These are phyloP conservation scores for Penicillium longicatenatum DNA, from an alignment of 495 filamentous ascomycete genomes.

Conservation along the genomic window DNA sequence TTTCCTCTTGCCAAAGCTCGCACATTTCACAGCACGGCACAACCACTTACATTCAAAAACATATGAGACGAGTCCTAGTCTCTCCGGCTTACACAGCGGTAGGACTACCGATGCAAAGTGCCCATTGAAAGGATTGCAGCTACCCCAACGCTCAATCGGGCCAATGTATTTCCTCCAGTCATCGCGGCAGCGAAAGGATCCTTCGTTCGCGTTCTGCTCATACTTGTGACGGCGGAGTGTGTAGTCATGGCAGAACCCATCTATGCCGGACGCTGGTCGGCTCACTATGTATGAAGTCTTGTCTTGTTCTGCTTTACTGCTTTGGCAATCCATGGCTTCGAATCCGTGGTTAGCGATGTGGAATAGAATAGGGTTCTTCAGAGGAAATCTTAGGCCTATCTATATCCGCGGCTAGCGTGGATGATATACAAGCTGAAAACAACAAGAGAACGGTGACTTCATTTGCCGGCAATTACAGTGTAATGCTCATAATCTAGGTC, in stretches of 20 bases:
- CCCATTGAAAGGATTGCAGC: slow-evolving; percentile 24
- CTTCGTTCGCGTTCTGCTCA: slow-evolving; percentile 23
- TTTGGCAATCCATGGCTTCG: slow-evolving; percentile 1
- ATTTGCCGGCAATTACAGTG: too few species aligned
- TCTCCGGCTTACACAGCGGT: slow-evolving; percentile 23
- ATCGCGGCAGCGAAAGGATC: slow-evolving; percentile 19
- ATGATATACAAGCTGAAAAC: too few species aligned
- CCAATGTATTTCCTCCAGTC: slow-evolving; percentile 26
- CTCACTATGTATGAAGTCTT: too few species aligned
- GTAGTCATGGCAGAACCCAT: slow-evolving; percentile 21
- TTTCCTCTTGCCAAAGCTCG: neutral
- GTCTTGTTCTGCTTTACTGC: too few species aligned
- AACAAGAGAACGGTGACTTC: too few species aligned
- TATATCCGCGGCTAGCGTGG: too few species aligned
- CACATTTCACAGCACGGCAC: too few species aligned
- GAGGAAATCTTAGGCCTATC: too few species aligned
- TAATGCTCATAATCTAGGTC: too few species aligned
- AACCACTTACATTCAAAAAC: slow-evolving; percentile 25
- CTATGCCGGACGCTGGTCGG: slow-evolving; percentile 7
- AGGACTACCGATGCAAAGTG: slow-evolving; percentile 25
- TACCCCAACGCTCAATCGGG: slow-evolving; percentile 27
- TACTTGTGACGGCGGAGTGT: slow-evolving; percentile 20
- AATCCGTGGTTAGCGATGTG: too few species aligned
- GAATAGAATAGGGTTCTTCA: too few species aligned
- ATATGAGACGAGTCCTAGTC: slow-evolving; percentile 21